phyloP scores from a whole-genome alignment of 345 rosid species.

The Citrus reticulata region DNA sequence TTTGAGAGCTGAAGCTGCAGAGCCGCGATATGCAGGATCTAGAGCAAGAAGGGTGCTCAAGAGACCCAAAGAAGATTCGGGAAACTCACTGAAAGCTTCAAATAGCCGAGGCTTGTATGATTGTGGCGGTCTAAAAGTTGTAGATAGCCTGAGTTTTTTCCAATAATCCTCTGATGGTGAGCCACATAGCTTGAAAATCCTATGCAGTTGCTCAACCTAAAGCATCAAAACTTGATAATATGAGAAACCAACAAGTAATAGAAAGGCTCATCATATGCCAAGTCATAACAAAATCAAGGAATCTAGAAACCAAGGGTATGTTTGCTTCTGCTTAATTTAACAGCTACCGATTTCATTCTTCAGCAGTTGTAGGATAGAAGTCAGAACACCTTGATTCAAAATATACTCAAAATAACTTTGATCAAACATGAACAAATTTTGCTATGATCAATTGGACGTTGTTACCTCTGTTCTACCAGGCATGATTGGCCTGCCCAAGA shows the following conservation, averaged over 20 bases:
- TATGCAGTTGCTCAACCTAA: conserved; percentile 88
- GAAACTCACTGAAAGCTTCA: conserved; percentile 38
- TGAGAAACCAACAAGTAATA: not conserved
- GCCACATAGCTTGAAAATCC: conserved; percentile 79
- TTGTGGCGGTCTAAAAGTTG: conserved; percentile 50
- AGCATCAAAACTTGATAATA: not conserved
- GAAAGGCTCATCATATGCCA: not conserved
- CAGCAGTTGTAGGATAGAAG: too few relatives aligned
- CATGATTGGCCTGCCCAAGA: conserved; percentile 46
- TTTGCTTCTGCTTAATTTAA: too few relatives aligned
- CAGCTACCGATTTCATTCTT: not conserved
- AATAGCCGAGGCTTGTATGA: conserved; percentile 37
- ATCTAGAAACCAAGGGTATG: not conserved
- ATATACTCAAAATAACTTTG: not conserved
- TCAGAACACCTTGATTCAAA: not conserved
- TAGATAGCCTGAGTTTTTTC: conserved; percentile 63
- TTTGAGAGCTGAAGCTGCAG: conserved; percentile 44
- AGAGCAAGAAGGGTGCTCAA: conserved; percentile 55
- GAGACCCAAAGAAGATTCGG: conserved; percentile 47
- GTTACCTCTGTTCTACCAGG: conserved; percentile 63
- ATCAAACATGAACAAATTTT: not conserved
- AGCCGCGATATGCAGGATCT: conserved; percentile 49
- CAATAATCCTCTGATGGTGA: conserved; percentile 88
- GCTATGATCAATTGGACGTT: not conserved
- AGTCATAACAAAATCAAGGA: not conserved